Evolutionary conservation across 1,284 basidiomycete genomes (phyloP), one percentile per base, ranked within the genome.

Genomic region (Ganoderma meredithae): DNA sequence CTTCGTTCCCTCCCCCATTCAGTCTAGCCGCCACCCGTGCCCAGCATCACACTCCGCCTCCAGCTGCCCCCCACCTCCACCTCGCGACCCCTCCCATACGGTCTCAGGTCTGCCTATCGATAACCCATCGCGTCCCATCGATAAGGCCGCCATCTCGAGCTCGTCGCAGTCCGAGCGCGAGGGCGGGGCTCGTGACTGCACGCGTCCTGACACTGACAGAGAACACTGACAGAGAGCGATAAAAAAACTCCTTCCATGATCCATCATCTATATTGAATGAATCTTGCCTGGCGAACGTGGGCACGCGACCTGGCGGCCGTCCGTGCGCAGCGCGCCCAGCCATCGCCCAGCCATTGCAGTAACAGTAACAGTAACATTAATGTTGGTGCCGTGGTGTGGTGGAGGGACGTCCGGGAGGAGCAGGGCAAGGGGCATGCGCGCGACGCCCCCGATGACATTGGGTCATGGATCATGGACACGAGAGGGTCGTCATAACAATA

Each of bases 401-500:
- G 27, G 27, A 31, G 27, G 27, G 27, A 31, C 27, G 27, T 31
- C 27, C 27, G 27, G 27, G 27, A 31, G 55, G 33, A 9, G 27
- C 19, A n/a, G 33, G 56, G 55, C 36, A n/a, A 27, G 25, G 64
- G 44, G 22, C 64, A 65, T 65, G 64, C 60, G 64, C 49, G 41
- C 43, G 41, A n/a, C 22, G 22, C 22, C 22, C 22, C 22, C 47
- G 47, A 25, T 12, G 31, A 44, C 17, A 3, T 31, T 31, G 27
- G 27, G 3, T 31, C 27, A 64, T 40, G 44, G 19, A 49, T 49
- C 19, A 25, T 25, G 31, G 52, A 33, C 15, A 13, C 36, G 27
- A 36, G 6, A 7, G 52, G 52, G 67, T 68, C 67, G 67, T 65
- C 67, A 68, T 68, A 65, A 65, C 64, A 65, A 65, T 65, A 31